These are phyloP conservation scores for Escovopsis weberi DNA, from an alignment of 2,329 filamentous ascomycete species.

Conservation along the genomic window DNA sequence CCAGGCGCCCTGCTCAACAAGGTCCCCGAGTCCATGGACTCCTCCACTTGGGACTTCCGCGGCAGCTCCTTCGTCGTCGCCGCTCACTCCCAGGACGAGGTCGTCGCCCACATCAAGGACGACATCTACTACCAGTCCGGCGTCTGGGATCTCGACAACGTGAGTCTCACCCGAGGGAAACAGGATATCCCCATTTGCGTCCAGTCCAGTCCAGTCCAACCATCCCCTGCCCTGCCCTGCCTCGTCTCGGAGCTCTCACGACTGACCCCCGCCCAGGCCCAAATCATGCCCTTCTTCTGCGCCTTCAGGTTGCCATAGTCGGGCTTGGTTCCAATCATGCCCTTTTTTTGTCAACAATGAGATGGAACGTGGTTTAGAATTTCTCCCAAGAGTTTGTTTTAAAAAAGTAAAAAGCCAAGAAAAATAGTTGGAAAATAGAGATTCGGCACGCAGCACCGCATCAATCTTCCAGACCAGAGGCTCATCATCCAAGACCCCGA, in stretches of 20 bases:
- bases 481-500: too few relatives aligned
- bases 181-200: too few relatives aligned
- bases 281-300: conserved; percentile 36
- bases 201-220: conserved; percentile 1
- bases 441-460: too few relatives aligned
- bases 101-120: conserved; percentile 47
- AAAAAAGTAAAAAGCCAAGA: too few relatives aligned
- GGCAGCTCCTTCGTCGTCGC: conserved; percentile 57
- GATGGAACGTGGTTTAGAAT: too few relatives aligned
- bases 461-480: too few relatives aligned
- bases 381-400: too few relatives aligned
- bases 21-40: conserved; percentile 46
- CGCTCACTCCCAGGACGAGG: conserved; percentile 55
- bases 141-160: conserved; percentile 70
- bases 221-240: neutral
- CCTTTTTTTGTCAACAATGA: too few relatives aligned
- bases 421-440: too few relatives aligned
- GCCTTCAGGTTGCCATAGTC: conserved; percentile 19
- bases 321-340: neutral
- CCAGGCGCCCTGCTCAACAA: conserved; percentile 54
- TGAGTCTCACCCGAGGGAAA: too few relatives aligned
- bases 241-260: neutral
- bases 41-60: conserved; percentile 49
- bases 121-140: conserved; percentile 59
- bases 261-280: conserved; percentile 26